Conservation (phyloP, 176 grass and related monocot genomes). For the Triticum urartu region DNA sequence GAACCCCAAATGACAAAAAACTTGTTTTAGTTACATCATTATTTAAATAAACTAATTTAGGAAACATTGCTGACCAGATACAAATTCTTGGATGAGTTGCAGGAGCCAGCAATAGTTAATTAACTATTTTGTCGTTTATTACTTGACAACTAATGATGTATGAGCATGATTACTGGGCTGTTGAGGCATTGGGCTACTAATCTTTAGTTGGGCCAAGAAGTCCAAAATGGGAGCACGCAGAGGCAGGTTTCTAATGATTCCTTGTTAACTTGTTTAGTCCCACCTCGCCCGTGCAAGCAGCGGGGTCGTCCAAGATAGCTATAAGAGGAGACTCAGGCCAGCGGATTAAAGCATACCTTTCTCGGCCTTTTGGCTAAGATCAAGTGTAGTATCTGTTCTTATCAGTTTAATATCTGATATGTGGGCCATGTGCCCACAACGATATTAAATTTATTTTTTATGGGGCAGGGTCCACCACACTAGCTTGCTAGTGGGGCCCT, state of each 20-base stretch:
- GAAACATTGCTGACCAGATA: not conserved
- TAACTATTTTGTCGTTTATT: too few species aligned
- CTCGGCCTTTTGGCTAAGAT: not conserved
- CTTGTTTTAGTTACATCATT: not conserved
- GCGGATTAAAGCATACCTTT: not conserved
- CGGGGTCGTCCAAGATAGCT: too few species aligned
- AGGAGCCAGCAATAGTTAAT: not conserved
- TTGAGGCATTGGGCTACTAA: too few species aligned
- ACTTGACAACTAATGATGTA: too few species aligned
- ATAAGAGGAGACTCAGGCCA: too few species aligned
- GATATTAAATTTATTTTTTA: not conserved
- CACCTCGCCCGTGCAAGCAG: not conserved
- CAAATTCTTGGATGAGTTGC: not conserved
- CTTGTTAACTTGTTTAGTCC: not conserved
- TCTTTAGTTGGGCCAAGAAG: too few species aligned
- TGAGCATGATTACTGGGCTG: too few species aligned
- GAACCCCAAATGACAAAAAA: not conserved
- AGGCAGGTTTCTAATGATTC: not conserved
- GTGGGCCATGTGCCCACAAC: not conserved
- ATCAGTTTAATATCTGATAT: not conserved
- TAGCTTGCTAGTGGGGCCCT: not conserved
- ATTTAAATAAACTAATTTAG: not conserved
- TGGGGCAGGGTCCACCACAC: not conserved
- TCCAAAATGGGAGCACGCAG: too few species aligned
- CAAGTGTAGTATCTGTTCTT: not conserved